A percentile compares a stretch with the other conserved stretches of the same genome.
phyloP scores from a whole-genome alignment of 169 alveolate species.

The Plasmodium relictum region DNA sequence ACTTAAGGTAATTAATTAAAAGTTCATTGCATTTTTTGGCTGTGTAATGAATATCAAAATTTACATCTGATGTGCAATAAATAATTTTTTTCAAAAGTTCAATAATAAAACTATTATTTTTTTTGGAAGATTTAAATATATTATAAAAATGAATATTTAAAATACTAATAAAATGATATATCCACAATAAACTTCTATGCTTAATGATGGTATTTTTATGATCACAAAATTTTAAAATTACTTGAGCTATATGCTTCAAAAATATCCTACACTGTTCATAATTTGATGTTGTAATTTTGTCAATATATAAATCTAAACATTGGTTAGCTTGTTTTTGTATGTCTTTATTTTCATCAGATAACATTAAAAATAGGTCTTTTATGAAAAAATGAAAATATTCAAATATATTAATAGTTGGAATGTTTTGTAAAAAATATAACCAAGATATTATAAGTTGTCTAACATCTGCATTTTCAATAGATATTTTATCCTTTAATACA shows the following conservation, averaged over 20 bases:
- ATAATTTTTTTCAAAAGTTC: constrained; percentile 51
- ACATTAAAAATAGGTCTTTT: constrained; percentile 58
- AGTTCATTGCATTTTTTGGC: constrained; percentile 71
- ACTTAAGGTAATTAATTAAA: constrained; percentile 44
- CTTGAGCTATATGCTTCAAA: constrained; percentile 59
- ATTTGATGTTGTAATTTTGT: constrained; percentile 60
- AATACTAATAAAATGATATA: constrained; percentile 71
- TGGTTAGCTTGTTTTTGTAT: constrained; percentile 75
- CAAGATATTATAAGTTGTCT: constrained; percentile 77
- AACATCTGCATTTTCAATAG: constrained; percentile 73
- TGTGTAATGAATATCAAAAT: constrained; percentile 72
- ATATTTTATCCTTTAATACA: constrained; percentile 59
- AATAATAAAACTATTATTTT: constrained; percentile 35
- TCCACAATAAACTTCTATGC: constrained; percentile 67
- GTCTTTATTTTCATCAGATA: constrained; percentile 71
- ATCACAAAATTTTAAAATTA: constrained; percentile 38
- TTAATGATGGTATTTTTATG: constrained; percentile 57
- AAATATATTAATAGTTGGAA: constrained; percentile 55
- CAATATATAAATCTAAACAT: constrained; percentile 69
- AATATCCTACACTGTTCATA: constrained; percentile 67
- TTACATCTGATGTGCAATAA: constrained; percentile 41
- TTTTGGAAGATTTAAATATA: constrained; percentile 26
- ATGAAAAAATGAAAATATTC: constrained; percentile 70
- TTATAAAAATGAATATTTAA: constrained; percentile 75
- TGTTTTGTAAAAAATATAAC: constrained; percentile 68